A percentile compares a stretch with the other conserved stretches of the same genome.
Evolutionary conservation across 495 filamentous ascomycete species (phyloP).

Genomic region (Trichoderma gamsii): DNA sequence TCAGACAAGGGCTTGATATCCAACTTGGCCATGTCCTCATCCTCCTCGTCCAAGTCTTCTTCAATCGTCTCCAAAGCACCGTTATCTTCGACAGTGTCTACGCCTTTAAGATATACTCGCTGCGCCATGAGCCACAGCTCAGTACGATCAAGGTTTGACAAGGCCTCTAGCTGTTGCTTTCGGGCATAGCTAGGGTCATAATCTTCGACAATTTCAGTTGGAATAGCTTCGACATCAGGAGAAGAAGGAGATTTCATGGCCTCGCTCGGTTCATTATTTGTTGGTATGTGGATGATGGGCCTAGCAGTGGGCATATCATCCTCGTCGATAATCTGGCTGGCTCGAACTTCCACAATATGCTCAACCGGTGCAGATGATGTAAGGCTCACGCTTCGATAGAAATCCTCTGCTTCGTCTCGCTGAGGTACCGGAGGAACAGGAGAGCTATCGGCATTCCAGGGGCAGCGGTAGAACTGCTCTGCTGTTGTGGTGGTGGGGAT

Average conservation of each 20-base stretch:
- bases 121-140: constrained; percentile 76
- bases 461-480: constrained; percentile 75
- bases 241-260: constrained; percentile 25
- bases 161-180: constrained; percentile 57
- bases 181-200: constrained; percentile 64
- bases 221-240: constrained; percentile 39
- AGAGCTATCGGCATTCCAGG: constrained; percentile 49
- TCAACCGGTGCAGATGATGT: constrained; percentile 50
- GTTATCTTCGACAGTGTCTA: constrained; percentile 35
- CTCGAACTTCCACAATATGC: constrained; percentile 57
- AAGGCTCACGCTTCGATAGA: constrained; percentile 14
- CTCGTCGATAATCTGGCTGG: constrained; percentile 44
- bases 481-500: constrained; percentile 70
- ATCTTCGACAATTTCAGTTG: constrained; percentile 52
- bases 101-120: constrained; percentile 64
- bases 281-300: constrained; percentile 25
- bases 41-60: constrained; percentile 21
- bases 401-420: constrained; percentile 32
- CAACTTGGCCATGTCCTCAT: constrained; percentile 24
- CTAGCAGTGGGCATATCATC: constrained; percentile 65
- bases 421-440: constrained; percentile 30
- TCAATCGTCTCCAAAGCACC: constrained; percentile 19
- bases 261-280: background rate
- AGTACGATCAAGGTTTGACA: constrained; percentile 71
- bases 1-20: constrained; percentile 27